phyloP scores from a whole-genome alignment of 2,329 filamentous ascomycete genomes.

The Arthroderma uncinatum region DNA sequence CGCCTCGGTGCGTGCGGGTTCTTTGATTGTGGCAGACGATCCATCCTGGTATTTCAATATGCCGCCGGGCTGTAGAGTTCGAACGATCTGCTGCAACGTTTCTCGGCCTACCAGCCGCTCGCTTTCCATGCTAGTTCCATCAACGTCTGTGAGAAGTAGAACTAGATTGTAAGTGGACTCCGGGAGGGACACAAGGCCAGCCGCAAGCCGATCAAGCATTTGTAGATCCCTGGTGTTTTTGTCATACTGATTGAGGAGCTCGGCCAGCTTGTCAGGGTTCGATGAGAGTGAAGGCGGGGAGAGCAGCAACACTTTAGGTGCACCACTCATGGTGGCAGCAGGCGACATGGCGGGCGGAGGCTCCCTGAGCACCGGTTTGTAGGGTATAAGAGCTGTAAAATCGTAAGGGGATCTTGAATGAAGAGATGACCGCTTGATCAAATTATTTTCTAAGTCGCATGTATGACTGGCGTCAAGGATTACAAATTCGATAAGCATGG shows the following conservation, averaged over 20 bases:
- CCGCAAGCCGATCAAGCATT: slow-evolving; percentile 88
- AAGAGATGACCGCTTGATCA: not conserved
- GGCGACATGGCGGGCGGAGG: not conserved
- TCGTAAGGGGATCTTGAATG: not conserved
- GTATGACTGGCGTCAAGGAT: not conserved
- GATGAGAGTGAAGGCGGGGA: slow-evolving; percentile 83
- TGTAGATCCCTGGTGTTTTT: slow-evolving; percentile 75
- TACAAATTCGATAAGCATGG: not conserved
- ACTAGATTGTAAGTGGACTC: slow-evolving; percentile 69
- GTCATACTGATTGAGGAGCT: slow-evolving; percentile 61
- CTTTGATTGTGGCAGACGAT: slow-evolving; percentile 15
- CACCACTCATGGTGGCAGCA: not conserved
- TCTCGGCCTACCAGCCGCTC: slow-evolving; percentile 54
- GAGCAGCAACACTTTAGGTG: slow-evolving; percentile 62
- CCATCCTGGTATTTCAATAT: slow-evolving; percentile 38
- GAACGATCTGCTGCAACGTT: slow-evolving; percentile 40
- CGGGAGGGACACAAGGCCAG: slow-evolving; percentile 69
- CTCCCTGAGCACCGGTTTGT: too few species aligned
- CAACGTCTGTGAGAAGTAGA: slow-evolving; percentile 62
- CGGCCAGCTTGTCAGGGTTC: slow-evolving; percentile 65
- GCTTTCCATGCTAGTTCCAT: slow-evolving; percentile 4
- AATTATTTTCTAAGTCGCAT: not conserved
- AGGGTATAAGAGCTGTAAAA: not conserved
- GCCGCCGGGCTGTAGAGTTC: not conserved
- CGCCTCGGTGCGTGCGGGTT: slow-evolving; percentile 58